A percentile compares a stretch with the other conserved stretches of the same genome.
These are phyloP conservation scores for Solidago caesia DNA, from an alignment of 129 eudicot genomes.

Conservation along the genomic window DNA sequence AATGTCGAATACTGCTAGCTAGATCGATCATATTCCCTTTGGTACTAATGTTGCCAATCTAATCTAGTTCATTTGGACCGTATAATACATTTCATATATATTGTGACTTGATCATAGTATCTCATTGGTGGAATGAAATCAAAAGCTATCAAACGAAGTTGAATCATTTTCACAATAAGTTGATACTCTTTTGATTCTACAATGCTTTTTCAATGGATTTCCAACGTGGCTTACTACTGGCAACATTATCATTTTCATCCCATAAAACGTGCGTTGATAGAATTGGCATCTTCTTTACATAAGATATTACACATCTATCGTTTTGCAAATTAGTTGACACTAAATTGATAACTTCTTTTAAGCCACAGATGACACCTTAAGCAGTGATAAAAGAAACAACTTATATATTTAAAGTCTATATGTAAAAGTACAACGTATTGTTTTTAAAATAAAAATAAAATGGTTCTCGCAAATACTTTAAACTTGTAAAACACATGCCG, in stretches of 20 bases:
- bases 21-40: too few species aligned
- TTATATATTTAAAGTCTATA: too few species aligned
- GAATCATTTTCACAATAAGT: constrained; percentile 3
- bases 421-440: too few species aligned
- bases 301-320: neutral
- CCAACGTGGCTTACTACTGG: neutral
- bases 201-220: neutral
- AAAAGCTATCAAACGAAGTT: constrained; percentile 1
- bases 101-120: neutral
- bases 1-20: too few species aligned
- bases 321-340: neutral
- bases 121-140: neutral
- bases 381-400: neutral
- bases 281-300: neutral
- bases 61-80: neutral
- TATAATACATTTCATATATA: neutral
- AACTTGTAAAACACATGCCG: too few species aligned
- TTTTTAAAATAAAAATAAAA: too few species aligned
- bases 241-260: neutral
- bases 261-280: neutral
- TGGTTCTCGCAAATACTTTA: too few species aligned
- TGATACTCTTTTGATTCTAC: neutral
- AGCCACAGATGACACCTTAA: neutral
- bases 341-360: neutral
- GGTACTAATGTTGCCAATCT: too few species aligned